Conservation (phyloP, 1,284 basidiomycete species). For the Tilletia walkeri region DNA sequence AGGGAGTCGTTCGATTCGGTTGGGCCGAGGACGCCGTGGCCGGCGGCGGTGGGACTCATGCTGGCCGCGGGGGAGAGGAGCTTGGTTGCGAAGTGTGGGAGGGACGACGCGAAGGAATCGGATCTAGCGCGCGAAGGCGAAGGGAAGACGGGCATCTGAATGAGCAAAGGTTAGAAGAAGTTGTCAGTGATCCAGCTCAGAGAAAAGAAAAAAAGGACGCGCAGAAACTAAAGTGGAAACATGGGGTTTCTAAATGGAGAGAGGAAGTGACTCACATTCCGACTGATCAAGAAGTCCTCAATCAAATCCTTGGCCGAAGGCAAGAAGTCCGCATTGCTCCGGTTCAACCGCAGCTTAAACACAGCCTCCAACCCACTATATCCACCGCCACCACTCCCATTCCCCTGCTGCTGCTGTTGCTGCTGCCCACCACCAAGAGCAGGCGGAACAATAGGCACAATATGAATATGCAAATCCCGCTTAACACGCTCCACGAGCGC, state of each 20-base stretch:
- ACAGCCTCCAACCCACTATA: conserved; percentile 65
- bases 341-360: conserved; percentile 92
- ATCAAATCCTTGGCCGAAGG: conserved; percentile 84
- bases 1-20: conserved; percentile 45
- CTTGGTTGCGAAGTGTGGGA: conserved; percentile 95
- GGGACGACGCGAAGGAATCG: conserved; percentile 89
- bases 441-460: conserved; percentile 66
- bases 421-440: conserved; percentile 4
- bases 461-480: conserved; percentile 85
- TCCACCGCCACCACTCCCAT: conserved; percentile 43
- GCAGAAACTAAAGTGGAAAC: neutral
- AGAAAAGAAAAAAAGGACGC: neutral
- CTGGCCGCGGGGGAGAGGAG: conserved; percentile 58
- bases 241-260: conserved; percentile 29
- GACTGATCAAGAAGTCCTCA: conserved; percentile 82
- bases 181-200: neutral
- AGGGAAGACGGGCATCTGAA: conserved; percentile 52
- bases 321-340: conserved; percentile 73
- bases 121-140: conserved; percentile 61
- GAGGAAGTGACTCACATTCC: conserved; percentile 66
- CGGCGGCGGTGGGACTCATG: conserved; percentile 10
- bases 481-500: conserved; percentile 84
- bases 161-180: no score
- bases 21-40: conserved; percentile 2
- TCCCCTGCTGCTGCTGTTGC: conserved; percentile 33